phyloP scores from a whole-genome alignment of 495 filamentous ascomycete genomes.

The Tuber melanosporum region DNA sequence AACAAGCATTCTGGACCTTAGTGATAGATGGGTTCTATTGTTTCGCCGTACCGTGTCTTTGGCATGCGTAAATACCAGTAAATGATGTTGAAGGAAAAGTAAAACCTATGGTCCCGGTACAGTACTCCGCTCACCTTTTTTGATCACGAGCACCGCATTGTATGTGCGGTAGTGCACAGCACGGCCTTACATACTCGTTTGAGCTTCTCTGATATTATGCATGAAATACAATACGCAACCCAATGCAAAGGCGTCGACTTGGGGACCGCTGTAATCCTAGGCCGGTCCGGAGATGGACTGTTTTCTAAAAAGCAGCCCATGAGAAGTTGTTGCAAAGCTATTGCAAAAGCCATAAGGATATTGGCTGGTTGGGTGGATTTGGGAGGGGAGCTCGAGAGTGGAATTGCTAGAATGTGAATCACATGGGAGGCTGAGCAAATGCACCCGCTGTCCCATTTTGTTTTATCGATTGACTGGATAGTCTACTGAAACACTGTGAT shows the following conservation, averaged over 20 bases:
- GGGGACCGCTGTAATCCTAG: background rate
- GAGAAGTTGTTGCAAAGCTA: background rate
- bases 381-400: background rate
- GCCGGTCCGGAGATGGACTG: background rate
- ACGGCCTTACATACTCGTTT: too few relatives aligned
- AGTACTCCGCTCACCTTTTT: too few relatives aligned
- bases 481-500: background rate
- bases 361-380: background rate
- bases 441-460: background rate
- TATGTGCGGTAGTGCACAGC: too few relatives aligned
- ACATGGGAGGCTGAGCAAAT: background rate
- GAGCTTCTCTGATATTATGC: too few relatives aligned
- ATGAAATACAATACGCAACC: background rate
- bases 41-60: too few relatives aligned
- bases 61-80: too few relatives aligned
- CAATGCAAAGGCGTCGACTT: background rate
- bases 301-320: background rate
- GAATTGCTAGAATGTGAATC: background rate
- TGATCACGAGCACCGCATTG: too few relatives aligned
- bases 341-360: background rate
- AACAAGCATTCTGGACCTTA: background rate
- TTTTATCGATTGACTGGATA: background rate
- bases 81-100: too few relatives aligned
- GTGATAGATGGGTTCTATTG: background rate
- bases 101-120: too few relatives aligned